Base-by-base conservation (phyloP, 371 early-diverging fungal genomes). In the Mortierella sp. region DNA sequence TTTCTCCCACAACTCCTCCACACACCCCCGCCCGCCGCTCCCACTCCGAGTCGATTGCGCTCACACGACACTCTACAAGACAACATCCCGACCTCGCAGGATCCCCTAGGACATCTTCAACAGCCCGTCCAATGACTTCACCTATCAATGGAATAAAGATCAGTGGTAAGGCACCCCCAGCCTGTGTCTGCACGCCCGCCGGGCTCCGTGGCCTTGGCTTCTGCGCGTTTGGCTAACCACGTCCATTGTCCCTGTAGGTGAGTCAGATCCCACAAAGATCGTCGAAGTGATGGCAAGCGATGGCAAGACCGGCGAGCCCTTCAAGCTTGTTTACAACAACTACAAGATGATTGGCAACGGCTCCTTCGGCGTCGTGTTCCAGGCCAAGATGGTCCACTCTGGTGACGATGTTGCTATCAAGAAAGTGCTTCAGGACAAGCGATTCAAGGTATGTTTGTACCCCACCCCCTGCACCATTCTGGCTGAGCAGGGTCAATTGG, bases 301-400 rank as follows among this genome's bases (percentile, higher is more conserved):
- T 64, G 96, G 95, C 60, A 88, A 85, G 69, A 88, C 92, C 19
- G 94, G 94, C 25, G 91, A 93, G 67, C 86, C 91, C 45, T 79
- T 88, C 45, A 90, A 93, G 58, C 89, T 97, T 21, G 83, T 86
- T 31, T 97, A 96, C 79, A 92, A 94, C 19, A 94, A 92, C 67
- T 90, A 88, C 80, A 94, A 94, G 71, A 91, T 95, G 37, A 86
- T 95, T 41, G 98, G 98, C 51, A 96, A 95, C 74, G 98, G 98
- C 14, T 94, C 96, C 24, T 98, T 98, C 81, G 98, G 98, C 43
- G 97, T 97, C 13, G 98, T 98, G 14, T 96, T 92, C 78, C 95
- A 95, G 83, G 98, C 96, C 31, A 91, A 93, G 78, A 80, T 96
- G n/a, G 81, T 92, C 21, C 86, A 88, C 56, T 83, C 88, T 41